Evolutionary conservation across 768 basidiomycete genomes (phyloP), one percentile per base, ranked within the genome.

Genomic region (Ramaria sp.): DNA sequence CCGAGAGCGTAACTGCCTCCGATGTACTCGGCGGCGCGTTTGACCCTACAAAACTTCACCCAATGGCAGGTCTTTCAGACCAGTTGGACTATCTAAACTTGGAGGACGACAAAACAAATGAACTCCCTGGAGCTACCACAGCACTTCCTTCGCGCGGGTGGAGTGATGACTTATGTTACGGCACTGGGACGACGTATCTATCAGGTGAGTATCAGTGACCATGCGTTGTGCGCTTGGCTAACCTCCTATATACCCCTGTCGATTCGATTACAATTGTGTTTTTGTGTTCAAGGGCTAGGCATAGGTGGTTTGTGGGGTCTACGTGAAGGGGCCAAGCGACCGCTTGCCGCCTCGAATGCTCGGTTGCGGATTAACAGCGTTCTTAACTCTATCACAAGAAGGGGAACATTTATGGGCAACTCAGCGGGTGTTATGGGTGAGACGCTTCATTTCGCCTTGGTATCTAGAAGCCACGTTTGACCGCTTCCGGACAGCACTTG

Each of bases 91-190:
- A 96, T 72, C 74, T 99, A 52, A 77, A 89, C 61, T 78, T 99
- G 56, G 95, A 98, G 59, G 96, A 99, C 69, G 95, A 95, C 73
- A 95, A 98, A 75, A 83, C 85, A 62, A 91, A 71, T 68, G 82
- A 90, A 52, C 73, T 96, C 58, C 91, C 91, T 65, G 96, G 96
- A 49, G 82, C 88, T 62, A 79, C 77, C 62, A 92, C 88, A 57
- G 93, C 94, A 56, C 80, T 99, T 60, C 93, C 94, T 62, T 88
- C 85, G 67, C 77, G 96, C 74, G 93, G 96, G 59, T 98, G 92
- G 94, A 89, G 91, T 72, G 96, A 99, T 74, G 96, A 99, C 74
- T 73, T 99, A 57, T 97, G 93, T 79, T 97, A 98, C 72, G 96
- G 96, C 65, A 97, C 94, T 63, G 96, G 96, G 59, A 94, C 94